Evolutionary conservation across 768 basidiomycete genomes (phyloP).

Genomic region (Vararia minispora): DNA sequence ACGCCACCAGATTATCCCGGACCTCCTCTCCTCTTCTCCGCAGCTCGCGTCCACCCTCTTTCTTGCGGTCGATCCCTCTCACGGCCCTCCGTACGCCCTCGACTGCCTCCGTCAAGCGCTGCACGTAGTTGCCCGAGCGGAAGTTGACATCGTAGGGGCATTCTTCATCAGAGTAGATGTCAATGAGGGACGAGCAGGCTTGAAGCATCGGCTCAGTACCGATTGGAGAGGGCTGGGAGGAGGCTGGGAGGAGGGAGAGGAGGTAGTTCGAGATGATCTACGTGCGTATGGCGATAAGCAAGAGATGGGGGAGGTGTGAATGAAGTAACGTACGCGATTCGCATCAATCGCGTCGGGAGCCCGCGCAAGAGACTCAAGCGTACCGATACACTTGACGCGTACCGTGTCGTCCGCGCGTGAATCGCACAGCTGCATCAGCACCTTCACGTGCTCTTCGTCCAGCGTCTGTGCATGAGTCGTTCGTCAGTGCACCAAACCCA

Average conservation of each 20-base stretch:
- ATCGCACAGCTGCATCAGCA: conserved; percentile 58
- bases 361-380: conserved; percentile 79
- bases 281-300: neutral
- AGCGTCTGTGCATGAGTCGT: conserved; percentile 34
- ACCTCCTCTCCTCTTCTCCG: conserved; percentile 64
- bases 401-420: conserved; percentile 40
- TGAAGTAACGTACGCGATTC: conserved; percentile 39
- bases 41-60: conserved; percentile 55
- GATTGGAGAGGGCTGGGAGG: conserved; percentile 26
- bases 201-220: conserved; percentile 68
- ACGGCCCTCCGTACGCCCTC: conserved; percentile 54
- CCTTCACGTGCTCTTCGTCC: conserved; percentile 45
- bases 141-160: conserved; percentile 76
- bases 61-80: conserved; percentile 54
- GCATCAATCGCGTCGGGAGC: conserved; percentile 47
- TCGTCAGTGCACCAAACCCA: neutral
- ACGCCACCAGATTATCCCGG: conserved; percentile 63
- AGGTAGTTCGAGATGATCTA: conserved; percentile 58
- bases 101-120: conserved; percentile 42
- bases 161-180: conserved; percentile 87
- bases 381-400: conserved; percentile 72
- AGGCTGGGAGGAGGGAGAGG: conserved; percentile 47
- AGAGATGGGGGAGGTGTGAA: neutral
- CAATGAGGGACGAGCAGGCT: conserved; percentile 72
- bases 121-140: conserved; percentile 46